Conservation (phyloP, 805 yeast genomes). For the Brettanomyces anomalus region DNA sequence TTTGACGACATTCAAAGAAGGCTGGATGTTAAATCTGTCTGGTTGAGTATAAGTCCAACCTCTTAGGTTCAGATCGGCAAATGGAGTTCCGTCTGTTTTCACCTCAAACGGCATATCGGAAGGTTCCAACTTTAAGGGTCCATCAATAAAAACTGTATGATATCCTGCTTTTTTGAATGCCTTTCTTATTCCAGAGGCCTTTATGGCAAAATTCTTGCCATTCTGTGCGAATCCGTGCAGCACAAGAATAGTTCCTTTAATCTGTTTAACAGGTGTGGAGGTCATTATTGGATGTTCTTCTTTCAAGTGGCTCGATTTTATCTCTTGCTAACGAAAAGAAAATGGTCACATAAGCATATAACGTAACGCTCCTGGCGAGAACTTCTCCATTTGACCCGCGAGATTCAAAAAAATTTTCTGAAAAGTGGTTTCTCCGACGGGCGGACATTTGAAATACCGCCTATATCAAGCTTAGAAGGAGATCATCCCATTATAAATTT, state of each 20-base stretch:
- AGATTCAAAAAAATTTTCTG: no score
- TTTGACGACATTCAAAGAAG: slow-evolving; percentile 42
- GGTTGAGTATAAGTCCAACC: slow-evolving; percentile 69
- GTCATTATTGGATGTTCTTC: slow-evolving; percentile 10
- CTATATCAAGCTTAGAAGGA: no score
- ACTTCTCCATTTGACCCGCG: no score
- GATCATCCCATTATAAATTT: no score
- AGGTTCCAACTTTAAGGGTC: slow-evolving; percentile 56
- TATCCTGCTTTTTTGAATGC: slow-evolving; percentile 53
- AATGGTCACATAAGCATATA: no score
- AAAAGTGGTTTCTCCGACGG: no score
- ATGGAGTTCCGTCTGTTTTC: slow-evolving; percentile 34
- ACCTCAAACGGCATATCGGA: slow-evolving; percentile 68
- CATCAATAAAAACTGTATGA: slow-evolving; percentile 71
- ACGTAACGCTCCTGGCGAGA: no score
- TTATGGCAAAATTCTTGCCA: slow-evolving; percentile 74
- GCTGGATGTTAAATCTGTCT: slow-evolving; percentile 25
- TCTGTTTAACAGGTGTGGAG: slow-evolving; percentile 14
- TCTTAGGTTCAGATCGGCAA: slow-evolving; percentile 23
- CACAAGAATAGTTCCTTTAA: slow-evolving; percentile 55
- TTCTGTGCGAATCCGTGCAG: slow-evolving; percentile 88
- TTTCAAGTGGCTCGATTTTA: neutral
- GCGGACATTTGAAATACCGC: no score
- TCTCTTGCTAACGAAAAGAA: no score
- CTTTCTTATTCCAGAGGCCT: slow-evolving; percentile 84